phyloP scores from a whole-genome alignment of 495 filamentous ascomycete genomes.

The Xylaria grammica region DNA sequence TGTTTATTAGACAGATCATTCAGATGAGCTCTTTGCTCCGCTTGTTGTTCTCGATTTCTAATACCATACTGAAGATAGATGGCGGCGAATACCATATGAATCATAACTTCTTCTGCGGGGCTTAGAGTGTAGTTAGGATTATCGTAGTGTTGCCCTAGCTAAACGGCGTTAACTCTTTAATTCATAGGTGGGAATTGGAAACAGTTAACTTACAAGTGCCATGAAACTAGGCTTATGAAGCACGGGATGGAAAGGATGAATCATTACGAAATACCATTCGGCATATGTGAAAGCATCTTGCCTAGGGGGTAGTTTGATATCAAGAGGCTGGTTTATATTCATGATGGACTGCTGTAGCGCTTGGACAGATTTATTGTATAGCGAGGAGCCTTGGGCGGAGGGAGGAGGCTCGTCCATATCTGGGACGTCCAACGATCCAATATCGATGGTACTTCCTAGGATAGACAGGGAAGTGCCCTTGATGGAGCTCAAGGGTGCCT shows the following conservation, averaged over 20 bases:
- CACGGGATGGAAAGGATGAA: slow-evolving; percentile 74
- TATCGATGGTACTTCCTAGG: slow-evolving; percentile 76
- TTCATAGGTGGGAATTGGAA: neutral
- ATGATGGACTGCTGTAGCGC: slow-evolving; percentile 66
- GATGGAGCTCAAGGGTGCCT: slow-evolving; percentile 70
- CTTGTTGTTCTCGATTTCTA: slow-evolving; percentile 59
- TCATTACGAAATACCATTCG: slow-evolving; percentile 72
- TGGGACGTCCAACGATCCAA: slow-evolving; percentile 69
- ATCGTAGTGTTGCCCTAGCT: slow-evolving; percentile 68
- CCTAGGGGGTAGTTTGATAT: slow-evolving; percentile 61
- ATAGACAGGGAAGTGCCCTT: slow-evolving; percentile 75
- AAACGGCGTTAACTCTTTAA: slow-evolving; percentile 16
- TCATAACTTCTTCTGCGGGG: slow-evolving; percentile 67
- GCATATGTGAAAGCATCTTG: slow-evolving; percentile 66
- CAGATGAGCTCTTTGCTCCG: slow-evolving; percentile 56
- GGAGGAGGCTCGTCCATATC: slow-evolving; percentile 66
- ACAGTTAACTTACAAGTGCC: slow-evolving; percentile 56
- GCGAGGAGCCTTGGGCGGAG: slow-evolving; percentile 44
- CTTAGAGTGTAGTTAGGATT: slow-evolving; percentile 64
- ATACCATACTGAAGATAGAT: slow-evolving; percentile 75
- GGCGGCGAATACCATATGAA: slow-evolving; percentile 79
- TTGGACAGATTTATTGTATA: slow-evolving; percentile 72
- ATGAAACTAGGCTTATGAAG: slow-evolving; percentile 74
- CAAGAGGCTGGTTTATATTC: slow-evolving; percentile 60
- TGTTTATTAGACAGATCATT: slow-evolving; percentile 70